Evolutionary conservation across 2,329 filamentous ascomycete genomes (phyloP), one percentile per base, ranked within the genome.

Genomic region (Shiraia sp.): DNA sequence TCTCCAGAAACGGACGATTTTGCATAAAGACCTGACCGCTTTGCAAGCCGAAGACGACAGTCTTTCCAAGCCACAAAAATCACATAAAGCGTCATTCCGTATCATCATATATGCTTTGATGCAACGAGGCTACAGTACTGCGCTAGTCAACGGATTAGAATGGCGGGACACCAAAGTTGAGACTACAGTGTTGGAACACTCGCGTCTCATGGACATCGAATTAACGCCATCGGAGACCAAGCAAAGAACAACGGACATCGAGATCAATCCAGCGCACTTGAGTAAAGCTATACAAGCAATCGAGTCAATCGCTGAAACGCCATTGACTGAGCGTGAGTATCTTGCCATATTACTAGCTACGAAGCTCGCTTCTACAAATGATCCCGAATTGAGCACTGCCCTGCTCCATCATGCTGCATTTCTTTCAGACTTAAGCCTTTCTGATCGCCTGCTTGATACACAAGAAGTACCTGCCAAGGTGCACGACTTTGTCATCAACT

Each of bases 131-230:
- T 81, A 79, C 59, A 85, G 82, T 55, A 72, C 85, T 5, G 82
- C 81, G 1, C 68, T 88, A 16, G 73, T 88, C 30, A 84, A 88
- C 45, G 78, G 76, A 24, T 61, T 87, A 9, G 78, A 83, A 36
- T 86, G 81, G 53, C 69, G 72, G 34, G 85, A 86, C 57, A 85
- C 82, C 1, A 87, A 86, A 65, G 80, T 81, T 30, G 47, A 61
- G 31, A 58, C 49, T 17, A 53, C 53, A 13, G 53, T 53, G n/a
- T 45, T 55, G 14, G 47, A 55, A 41, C 47, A 55, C 27, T 45
- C 53, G 7, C 53, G 53, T 25, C 45, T 40, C 12, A 46, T 59
- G 53, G 47, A 42, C 9, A 36, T 58, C 19, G 42, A 48, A 3
- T 36, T 60, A 14, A 33, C 49, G 10, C 39, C 50, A 31, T 33